phyloP scores from a whole-genome alignment of 1,284 basidiomycete genomes.

The Trametes hirsuta region DNA sequence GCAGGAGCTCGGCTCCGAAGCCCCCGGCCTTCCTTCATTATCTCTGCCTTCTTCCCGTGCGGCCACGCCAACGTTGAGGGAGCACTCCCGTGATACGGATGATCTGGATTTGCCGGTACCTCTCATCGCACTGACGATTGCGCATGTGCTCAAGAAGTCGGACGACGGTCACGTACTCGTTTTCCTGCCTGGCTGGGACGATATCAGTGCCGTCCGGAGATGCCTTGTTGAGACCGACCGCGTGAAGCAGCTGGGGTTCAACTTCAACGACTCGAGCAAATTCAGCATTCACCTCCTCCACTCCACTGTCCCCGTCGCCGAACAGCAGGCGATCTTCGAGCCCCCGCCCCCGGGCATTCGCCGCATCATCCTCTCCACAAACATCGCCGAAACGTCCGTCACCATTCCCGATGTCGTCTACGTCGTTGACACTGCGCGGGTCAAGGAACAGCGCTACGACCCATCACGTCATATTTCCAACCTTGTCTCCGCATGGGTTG shows the following conservation, averaged over 20 bases:
- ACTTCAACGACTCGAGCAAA: slow-evolving; percentile 62
- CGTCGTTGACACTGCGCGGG: slow-evolving; percentile 88
- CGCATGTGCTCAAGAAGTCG: slow-evolving; percentile 77
- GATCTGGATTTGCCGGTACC: slow-evolving; percentile 86
- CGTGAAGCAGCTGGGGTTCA: slow-evolving; percentile 52
- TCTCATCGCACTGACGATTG: slow-evolving; percentile 82
- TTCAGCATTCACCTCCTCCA: slow-evolving; percentile 90
- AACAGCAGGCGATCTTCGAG: slow-evolving; percentile 91
- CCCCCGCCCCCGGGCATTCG: slow-evolving; percentile 79
- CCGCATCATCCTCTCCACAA: slow-evolving; percentile 90
- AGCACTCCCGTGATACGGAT: slow-evolving; percentile 43
- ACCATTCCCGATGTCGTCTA: slow-evolving; percentile 98
- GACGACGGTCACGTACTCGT: slow-evolving; percentile 90
- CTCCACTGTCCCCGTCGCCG: slow-evolving; percentile 87
- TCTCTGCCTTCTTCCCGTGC: slow-evolving; percentile 11
- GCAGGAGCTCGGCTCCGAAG: slow-evolving; percentile 64
- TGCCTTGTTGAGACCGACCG: slow-evolving; percentile 60
- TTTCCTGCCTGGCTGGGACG: slow-evolving; percentile 93
- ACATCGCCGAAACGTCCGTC: slow-evolving; percentile 95
- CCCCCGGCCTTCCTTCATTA: slow-evolving; percentile 16
- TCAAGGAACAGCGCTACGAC: slow-evolving; percentile 95
- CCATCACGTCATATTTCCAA: slow-evolving; percentile 55
- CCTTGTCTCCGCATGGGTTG: slow-evolving; percentile 32
- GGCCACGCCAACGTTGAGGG: slow-evolving; percentile 20
- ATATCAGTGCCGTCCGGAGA: slow-evolving; percentile 83